phyloP scores from a whole-genome alignment of 2,329 filamentous ascomycete species.

The Rugonectria rugulosa region DNA sequence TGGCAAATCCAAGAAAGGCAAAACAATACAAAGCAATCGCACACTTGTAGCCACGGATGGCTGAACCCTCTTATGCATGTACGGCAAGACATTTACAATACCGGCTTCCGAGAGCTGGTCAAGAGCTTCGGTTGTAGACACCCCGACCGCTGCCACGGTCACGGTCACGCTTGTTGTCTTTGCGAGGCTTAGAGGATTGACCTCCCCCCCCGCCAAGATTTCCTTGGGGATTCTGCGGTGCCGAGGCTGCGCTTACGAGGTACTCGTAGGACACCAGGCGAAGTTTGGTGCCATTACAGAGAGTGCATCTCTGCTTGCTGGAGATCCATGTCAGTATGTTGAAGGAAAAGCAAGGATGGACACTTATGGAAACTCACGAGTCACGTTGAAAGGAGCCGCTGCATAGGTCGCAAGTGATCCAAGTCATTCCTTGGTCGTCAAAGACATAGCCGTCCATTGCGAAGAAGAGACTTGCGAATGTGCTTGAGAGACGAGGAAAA shows the following conservation, averaged over 20 bases:
- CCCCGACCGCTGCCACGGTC: constrained; percentile 27
- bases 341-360: background rate
- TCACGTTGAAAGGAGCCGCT: constrained; percentile 33
- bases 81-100: constrained; percentile 29
- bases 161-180: constrained; percentile 20
- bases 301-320: constrained; percentile 24
- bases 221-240: constrained; percentile 13
- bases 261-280: constrained; percentile 33
- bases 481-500: background rate
- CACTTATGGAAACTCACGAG: constrained; percentile 20
- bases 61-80: constrained; percentile 30
- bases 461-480: background rate
- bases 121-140: constrained; percentile 19
- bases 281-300: constrained; percentile 36
- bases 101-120: constrained; percentile 6
- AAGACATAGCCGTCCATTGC: constrained; percentile 31
- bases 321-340: constrained; percentile 3
- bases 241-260: constrained; percentile 20
- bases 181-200: constrained; percentile 25
- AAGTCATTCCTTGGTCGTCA: constrained; percentile 36
- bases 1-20: background rate
- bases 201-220: constrained; percentile 3
- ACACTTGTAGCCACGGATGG: constrained; percentile 25
- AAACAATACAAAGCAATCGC: constrained; percentile 11
- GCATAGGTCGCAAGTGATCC: constrained; percentile 37